phyloP scores from a whole-genome alignment of 1,139 yeast species.

The Saccharomyces hybrid region DNA sequence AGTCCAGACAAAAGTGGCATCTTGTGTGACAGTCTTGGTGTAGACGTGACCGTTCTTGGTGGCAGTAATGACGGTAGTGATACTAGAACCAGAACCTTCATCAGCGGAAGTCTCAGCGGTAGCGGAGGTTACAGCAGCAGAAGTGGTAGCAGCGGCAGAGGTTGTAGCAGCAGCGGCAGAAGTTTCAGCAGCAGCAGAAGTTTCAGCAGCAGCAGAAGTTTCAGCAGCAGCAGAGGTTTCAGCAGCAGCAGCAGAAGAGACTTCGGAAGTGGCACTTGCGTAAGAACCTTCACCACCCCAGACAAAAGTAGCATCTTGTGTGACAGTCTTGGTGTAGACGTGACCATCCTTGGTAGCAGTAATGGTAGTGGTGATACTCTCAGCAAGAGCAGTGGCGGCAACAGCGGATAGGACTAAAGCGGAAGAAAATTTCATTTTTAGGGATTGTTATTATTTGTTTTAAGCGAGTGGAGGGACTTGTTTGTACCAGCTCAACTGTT shows the following conservation, averaged over 20 bases:
- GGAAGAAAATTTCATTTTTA: neutral
- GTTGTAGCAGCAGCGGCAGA: conserved; percentile 17
- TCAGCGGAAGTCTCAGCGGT: conserved; percentile 10
- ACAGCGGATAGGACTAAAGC: conserved; percentile 1
- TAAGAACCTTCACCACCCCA: conserved; percentile 1
- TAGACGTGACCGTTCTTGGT: conserved; percentile 10
- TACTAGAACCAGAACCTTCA: conserved; percentile 14
- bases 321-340: conserved; percentile 7
- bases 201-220: conserved; percentile 8
- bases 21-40: conserved; percentile 7
- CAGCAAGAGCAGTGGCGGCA: conserved; percentile 7
- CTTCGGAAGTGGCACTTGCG: conserved; percentile 2
- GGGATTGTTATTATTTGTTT: neutral
- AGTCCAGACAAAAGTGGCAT: conserved; percentile 7
- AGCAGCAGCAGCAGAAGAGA: conserved; percentile 17
- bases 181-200: conserved; percentile 19
- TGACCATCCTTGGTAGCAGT: conserved; percentile 7
- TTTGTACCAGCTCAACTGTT: neutral
- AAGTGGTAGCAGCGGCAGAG: conserved; percentile 3
- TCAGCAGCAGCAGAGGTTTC: conserved; percentile 7
- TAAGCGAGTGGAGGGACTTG: neutral
- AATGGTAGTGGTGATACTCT: conserved; percentile 4
- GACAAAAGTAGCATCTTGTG: conserved; percentile 7
- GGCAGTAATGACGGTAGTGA: conserved; percentile 15
- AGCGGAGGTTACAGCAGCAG: conserved; percentile 17